These are phyloP conservation scores for Heritiera fomes DNA, from an alignment of 345 rosid genomes.

Conservation along the genomic window DNA sequence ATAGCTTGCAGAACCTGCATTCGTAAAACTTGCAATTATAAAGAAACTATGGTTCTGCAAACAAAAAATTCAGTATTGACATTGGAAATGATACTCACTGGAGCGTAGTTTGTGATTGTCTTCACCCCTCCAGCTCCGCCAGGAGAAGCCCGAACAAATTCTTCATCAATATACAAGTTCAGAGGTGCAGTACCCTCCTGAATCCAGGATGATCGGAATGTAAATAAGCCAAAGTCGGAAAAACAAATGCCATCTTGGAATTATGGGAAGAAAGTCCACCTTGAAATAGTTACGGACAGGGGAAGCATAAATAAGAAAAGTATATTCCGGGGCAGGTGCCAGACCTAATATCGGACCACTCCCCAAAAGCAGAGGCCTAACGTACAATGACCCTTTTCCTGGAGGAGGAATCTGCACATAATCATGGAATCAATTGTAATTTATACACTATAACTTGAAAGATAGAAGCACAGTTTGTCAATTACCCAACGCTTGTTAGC, in stretches of 20 bases:
- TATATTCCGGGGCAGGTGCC: slow-evolving; percentile 19
- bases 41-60: neutral
- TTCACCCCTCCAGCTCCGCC: slow-evolving; percentile 80
- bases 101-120: slow-evolving; percentile 60
- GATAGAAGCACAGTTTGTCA: too few relatives aligned
- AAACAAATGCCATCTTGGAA: neutral
- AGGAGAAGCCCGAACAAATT: slow-evolving; percentile 46
- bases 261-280: slow-evolving; percentile 30
- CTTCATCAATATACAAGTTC: slow-evolving; percentile 63
- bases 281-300: slow-evolving; percentile 84
- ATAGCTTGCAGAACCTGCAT: slow-evolving; percentile 51
- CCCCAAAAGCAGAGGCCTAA: slow-evolving; percentile 82
- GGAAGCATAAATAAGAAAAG: slow-evolving; percentile 69
- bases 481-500: slow-evolving; percentile 85
- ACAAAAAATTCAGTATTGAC: neutral
- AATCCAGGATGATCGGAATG: slow-evolving; percentile 16
- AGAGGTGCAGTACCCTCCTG: slow-evolving; percentile 57
- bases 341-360: slow-evolving; percentile 37
- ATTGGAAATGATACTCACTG: slow-evolving; percentile 46
- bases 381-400: slow-evolving; percentile 58
- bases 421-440: neutral
- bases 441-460: too few relatives aligned
- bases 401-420: slow-evolving; percentile 18
- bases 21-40: too few relatives aligned
- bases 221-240: neutral